Base-by-base conservation (phyloP, 2,329 filamentous ascomycete species). In the Pyrenophora graminea region DNA sequence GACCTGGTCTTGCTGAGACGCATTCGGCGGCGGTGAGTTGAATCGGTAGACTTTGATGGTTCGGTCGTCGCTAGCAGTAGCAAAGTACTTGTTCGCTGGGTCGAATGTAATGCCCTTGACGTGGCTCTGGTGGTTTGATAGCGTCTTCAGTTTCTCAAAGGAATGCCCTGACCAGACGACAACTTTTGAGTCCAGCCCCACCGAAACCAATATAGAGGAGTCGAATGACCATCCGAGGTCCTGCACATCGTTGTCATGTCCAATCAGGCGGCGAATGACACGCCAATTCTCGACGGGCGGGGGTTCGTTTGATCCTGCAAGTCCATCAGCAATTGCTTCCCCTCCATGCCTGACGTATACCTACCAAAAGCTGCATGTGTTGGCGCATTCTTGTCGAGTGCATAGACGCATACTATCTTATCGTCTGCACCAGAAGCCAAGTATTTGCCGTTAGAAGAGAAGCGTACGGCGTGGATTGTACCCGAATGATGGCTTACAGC, bases 21-120 rank as follows among this genome's bases (percentile, higher is more conserved):
- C 90, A 71, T 96, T 97, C 8, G 94, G 90, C 1, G 88, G 84
- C 0, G 94, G 72, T 1, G 93, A 89, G 2, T 90, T 96, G 73
- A 97, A 99, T 52, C 92, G 86, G 75, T 96, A 97, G 64, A 99
- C 90, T 72, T 96, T 96, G 75, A 99, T 96, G 2, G 91, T 93
- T 53, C 94, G 86, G 74, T 99, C 94, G 72, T 99, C 94, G 76
- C 91, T 96, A 2, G 95, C 92, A 0, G 95, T 99, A 13, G 95
- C 94, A 74, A 99, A 99, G 79, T 96, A 99, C 72, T 97, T 99
- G 78, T 97, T 97, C 36, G 94, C 94, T 0, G 94, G 94, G 70
- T 99, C 94, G 69, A 99, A 99, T 0, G 93, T 96, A 66, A 99
- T 95, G 56, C 95, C 94, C 74, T 99, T 99, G 77, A 99, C 94